Conservation (phyloP, 495 filamentous ascomycete genomes). For the Trichocladium antarcticum region DNA sequence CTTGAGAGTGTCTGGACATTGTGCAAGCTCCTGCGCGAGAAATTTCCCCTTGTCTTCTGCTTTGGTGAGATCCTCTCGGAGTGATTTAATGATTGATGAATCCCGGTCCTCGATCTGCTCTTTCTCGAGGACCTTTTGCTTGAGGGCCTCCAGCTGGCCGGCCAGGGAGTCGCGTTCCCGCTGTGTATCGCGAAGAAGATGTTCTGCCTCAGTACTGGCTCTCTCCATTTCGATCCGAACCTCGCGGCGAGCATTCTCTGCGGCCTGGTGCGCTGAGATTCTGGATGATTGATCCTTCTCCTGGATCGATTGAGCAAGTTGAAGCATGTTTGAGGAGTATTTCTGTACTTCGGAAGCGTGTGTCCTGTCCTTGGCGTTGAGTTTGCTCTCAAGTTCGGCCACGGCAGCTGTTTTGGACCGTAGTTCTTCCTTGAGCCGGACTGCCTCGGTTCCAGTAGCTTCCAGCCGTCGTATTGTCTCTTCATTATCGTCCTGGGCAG, state of each 20-base stretch:
- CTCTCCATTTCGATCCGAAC: constrained; percentile 7
- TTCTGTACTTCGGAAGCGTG: constrained; percentile 6
- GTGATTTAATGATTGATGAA: constrained; percentile 5
- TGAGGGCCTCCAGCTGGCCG: background rate
- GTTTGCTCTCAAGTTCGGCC: constrained; percentile 10
- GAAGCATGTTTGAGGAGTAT: constrained; percentile 4
- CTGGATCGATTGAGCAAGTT: constrained; percentile 13
- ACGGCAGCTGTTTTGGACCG: constrained; percentile 5
- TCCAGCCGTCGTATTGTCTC: constrained; percentile 1
- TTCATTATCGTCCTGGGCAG: constrained; percentile 1
- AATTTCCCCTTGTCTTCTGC: constrained; percentile 3
- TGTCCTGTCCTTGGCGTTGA: constrained; percentile 9
- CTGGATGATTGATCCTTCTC: constrained; percentile 8
- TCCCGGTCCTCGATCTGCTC: constrained; percentile 8
- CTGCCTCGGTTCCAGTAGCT: background rate
- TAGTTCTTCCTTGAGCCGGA: constrained; percentile 8
- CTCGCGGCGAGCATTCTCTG: constrained; percentile 2
- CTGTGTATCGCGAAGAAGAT: background rate
- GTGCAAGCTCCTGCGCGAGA: background rate
- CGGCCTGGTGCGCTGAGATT: background rate
- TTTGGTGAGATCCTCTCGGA: constrained; percentile 4
- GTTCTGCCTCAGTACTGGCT: background rate
- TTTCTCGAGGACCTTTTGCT: background rate
- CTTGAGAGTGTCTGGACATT: background rate
- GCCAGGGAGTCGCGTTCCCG: constrained; percentile 1